Evolutionary conservation across 129 eudicot genomes (phyloP), one percentile per base, ranked within the genome.

Genomic region (Saposhnikovia divaricata): DNA sequence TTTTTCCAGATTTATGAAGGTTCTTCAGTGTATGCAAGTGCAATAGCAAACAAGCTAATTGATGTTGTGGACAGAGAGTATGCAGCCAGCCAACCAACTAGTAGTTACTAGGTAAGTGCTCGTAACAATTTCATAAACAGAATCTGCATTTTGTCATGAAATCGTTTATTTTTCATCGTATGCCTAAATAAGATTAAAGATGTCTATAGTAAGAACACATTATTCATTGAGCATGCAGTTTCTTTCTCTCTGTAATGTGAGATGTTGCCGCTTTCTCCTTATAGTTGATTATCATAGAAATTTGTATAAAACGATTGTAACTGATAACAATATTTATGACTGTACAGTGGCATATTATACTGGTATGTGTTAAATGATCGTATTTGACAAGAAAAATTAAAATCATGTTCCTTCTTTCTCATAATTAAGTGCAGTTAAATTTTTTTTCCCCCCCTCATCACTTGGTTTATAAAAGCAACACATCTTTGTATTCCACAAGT

Each of bases 21-120:
- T 80, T 94, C 96, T 40, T 88, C 88, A 38, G 97, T 94, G 74
- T 94, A 90, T 90, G 97, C 98, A 76, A 90, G 91, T 87, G 97
- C 96, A 71, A 84, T 91, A 80, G 98, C 98, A 75, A 90, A 90
- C 91, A 94, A 88, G 90, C 83, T 94, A 57, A 91, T 94, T 82
- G 97, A 91, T 79, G 93, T 89, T 83, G 93, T 94, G 89, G 97
- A 94, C 86, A 88, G 83, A 82, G 93, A 93, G 65, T 88, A 91
- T 79, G 93, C 91, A 82, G 85, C 88, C 44, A 76, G 81, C 74
- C 86, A 85, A 78, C 90, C 91, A 79, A 88, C 89, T 82, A 79
- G 79, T 71, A 88, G 88, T 77, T 89, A 85, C 80, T 84, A 85
- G 81, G 63, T 68, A 68, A 68, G 73, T 34, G 3, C 40, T 21